Conservation (phyloP, 805 yeast species). For the Metschnikowia lochheadii region DNA sequence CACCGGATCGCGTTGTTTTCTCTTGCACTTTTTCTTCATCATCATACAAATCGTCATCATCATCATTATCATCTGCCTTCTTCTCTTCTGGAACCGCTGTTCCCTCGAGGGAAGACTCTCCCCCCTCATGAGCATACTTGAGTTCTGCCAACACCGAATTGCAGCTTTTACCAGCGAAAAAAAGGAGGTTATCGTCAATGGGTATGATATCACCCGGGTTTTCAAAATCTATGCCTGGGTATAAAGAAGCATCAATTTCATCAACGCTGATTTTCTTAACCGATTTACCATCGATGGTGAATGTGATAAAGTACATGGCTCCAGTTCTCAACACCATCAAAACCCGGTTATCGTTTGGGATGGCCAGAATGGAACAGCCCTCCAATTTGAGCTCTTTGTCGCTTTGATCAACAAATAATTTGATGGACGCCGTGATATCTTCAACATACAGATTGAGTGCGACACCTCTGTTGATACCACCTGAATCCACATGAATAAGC, state of each 20-base stretch:
- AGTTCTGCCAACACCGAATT: slow-evolving; percentile 51
- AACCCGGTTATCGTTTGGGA: slow-evolving; percentile 35
- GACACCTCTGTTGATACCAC: slow-evolving; percentile 62
- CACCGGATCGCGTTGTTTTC: slow-evolving; percentile 14
- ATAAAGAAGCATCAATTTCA: slow-evolving; percentile 22
- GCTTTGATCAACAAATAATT: slow-evolving; percentile 44
- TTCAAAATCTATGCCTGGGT: slow-evolving; percentile 32
- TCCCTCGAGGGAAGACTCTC: not conserved
- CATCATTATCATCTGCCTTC: slow-evolving; percentile 33
- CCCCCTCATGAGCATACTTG: slow-evolving; percentile 19
- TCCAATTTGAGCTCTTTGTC: slow-evolving; percentile 53
- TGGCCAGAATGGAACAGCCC: slow-evolving; percentile 36
- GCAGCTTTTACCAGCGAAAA: slow-evolving; percentile 59
- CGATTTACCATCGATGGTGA: slow-evolving; percentile 41
- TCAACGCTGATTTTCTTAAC: slow-evolving; percentile 34
- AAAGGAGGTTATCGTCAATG: slow-evolving; percentile 43
- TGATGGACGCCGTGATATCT: slow-evolving; percentile 31
- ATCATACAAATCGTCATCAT: slow-evolving; percentile 41
- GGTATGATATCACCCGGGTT: slow-evolving; percentile 41
- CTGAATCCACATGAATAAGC: slow-evolving; percentile 71
- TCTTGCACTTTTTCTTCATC: slow-evolving; percentile 27
- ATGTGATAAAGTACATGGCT: slow-evolving; percentile 30
- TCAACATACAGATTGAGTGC: slow-evolving; percentile 56
- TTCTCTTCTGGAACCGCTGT: slow-evolving; percentile 4
- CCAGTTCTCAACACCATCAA: slow-evolving; percentile 32